These are phyloP conservation scores for Venturia asperata DNA, from an alignment of 2,329 filamentous ascomycete genomes.

Conservation along the genomic window DNA sequence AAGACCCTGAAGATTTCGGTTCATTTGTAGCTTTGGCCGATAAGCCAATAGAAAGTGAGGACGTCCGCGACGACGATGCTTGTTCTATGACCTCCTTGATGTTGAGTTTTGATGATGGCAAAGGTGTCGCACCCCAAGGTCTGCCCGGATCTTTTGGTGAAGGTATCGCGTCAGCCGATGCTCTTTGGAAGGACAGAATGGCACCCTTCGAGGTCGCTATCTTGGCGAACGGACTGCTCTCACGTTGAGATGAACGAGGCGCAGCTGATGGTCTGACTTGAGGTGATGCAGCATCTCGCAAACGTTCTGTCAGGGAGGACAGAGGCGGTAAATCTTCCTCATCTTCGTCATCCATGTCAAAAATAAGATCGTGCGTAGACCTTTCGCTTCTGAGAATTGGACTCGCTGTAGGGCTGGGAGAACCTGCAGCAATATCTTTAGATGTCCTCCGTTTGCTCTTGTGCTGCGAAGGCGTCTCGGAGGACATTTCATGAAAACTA, in stretches of 20 bases:
- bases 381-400: conserved; percentile 62
- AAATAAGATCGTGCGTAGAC: conserved; percentile 73
- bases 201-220: background rate
- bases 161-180: conserved; percentile 20
- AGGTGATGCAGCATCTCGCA: conserved; percentile 10
- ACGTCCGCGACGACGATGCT: conserved; percentile 44
- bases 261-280: background rate
- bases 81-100: conserved; percentile 71
- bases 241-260: background rate
- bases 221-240: background rate
- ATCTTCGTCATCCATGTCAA: conserved; percentile 84
- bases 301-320: conserved; percentile 2
- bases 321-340: conserved; percentile 21
- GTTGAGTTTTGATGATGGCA: conserved; percentile 59
- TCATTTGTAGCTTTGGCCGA: conserved; percentile 39
- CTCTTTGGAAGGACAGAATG: conserved; percentile 3
- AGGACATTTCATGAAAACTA: conserved; percentile 56
- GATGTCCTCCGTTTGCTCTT: conserved; percentile 33
- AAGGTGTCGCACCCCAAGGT: conserved; percentile 48
- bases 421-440: conserved; percentile 41
- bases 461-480: conserved; percentile 42
- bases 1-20: conserved; percentile 30
- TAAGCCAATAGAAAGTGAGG: conserved; percentile 47
- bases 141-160: conserved; percentile 27
- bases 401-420: conserved; percentile 54